A percentile compares a stretch with the other conserved stretches of the same genome.
Evolutionary conservation across 148 eudicot genomes (phyloP).

Genomic region (Talinum fruticosum): DNA sequence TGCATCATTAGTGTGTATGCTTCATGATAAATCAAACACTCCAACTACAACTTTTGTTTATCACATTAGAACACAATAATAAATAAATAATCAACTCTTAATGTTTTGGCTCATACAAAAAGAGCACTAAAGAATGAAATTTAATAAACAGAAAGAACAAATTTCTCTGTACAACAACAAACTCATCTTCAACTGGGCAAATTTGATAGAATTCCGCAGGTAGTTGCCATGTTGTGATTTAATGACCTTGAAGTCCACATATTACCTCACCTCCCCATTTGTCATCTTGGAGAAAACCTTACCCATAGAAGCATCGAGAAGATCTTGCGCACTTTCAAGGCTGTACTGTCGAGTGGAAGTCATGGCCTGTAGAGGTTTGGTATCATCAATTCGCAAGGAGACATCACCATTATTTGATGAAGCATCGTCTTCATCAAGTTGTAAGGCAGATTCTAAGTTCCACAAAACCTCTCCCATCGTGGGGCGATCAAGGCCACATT

Average conservation of each 20-base stretch:
- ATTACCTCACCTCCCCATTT: slow-evolving; percentile 31
- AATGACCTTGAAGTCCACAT: not conserved
- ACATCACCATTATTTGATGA: slow-evolving; percentile 15
- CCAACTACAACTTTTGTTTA: not conserved
- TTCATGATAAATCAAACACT: no score
- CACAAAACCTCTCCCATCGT: slow-evolving; percentile 58
- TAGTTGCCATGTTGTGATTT: not conserved
- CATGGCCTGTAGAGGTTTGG: slow-evolving; percentile 24
- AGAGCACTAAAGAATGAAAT: slow-evolving; percentile 19
- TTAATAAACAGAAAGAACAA: not conserved
- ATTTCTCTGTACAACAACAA: slow-evolving; percentile 10
- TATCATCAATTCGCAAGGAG: slow-evolving; percentile 21
- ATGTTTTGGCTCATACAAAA: slow-evolving; percentile 9
- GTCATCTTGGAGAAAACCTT: slow-evolving; percentile 53
- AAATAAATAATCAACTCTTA: slow-evolving; percentile 1
- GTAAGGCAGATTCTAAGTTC: slow-evolving; percentile 54
- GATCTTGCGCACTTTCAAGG: slow-evolving; percentile 42
- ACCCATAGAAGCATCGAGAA: slow-evolving; percentile 49
- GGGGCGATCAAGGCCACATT: slow-evolving; percentile 47
- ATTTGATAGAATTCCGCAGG: not conserved
- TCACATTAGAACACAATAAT: not conserved
- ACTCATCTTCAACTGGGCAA: slow-evolving; percentile 9
- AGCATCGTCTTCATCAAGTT: slow-evolving; percentile 41
- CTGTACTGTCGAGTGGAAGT: slow-evolving; percentile 33
- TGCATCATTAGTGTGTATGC: not conserved